Conservation (phyloP, 108 stramenopile species). For the Cyclotella choctawhatcheeana region DNA sequence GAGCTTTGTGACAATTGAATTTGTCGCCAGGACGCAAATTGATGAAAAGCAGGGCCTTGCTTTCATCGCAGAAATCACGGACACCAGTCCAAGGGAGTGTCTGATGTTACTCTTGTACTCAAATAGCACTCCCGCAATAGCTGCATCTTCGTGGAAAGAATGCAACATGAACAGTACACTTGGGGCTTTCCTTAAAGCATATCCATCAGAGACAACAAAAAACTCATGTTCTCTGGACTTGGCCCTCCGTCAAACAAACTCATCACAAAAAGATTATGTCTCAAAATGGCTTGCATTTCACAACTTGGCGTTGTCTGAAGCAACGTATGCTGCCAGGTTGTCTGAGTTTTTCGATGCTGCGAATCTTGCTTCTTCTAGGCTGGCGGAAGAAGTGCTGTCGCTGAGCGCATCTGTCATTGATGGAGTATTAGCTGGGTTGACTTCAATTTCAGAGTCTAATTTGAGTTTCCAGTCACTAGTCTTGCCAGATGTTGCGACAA, state of each 20-base stretch:
- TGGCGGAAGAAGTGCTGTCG: conserved; percentile 7
- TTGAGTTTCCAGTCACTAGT: conserved; percentile 33
- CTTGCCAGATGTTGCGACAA: conserved; percentile 8
- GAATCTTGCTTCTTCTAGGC: conserved; percentile 13
- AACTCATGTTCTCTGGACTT: conserved; percentile 23
- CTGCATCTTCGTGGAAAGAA: conserved; percentile 37
- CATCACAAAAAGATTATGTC: background rate
- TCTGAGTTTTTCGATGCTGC: conserved; percentile 40
- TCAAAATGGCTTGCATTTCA: conserved; percentile 26
- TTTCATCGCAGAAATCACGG: conserved; percentile 37
- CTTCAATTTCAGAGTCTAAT: conserved; percentile 30
- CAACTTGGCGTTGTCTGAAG: conserved; percentile 15
- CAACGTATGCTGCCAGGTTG: conserved; percentile 22
- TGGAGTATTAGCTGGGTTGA: conserved; percentile 15
- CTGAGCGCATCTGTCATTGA: conserved; percentile 26
- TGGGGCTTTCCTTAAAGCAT: conserved; percentile 23
- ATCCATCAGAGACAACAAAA: conserved; percentile 20
- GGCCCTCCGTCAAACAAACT: conserved; percentile 4
- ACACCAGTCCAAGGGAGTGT: conserved; percentile 31
- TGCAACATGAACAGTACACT: conserved; percentile 15
- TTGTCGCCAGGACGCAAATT: conserved; percentile 22
- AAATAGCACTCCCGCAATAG: conserved; percentile 18
- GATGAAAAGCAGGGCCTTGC: conserved; percentile 14
- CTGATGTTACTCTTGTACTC: conserved; percentile 28
- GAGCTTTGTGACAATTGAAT: conserved; percentile 38